A percentile compares a stretch with the other conserved stretches of the same genome.
phyloP scores from a whole-genome alignment of 345 rosid genomes.

The Eucalyptus sp. region DNA sequence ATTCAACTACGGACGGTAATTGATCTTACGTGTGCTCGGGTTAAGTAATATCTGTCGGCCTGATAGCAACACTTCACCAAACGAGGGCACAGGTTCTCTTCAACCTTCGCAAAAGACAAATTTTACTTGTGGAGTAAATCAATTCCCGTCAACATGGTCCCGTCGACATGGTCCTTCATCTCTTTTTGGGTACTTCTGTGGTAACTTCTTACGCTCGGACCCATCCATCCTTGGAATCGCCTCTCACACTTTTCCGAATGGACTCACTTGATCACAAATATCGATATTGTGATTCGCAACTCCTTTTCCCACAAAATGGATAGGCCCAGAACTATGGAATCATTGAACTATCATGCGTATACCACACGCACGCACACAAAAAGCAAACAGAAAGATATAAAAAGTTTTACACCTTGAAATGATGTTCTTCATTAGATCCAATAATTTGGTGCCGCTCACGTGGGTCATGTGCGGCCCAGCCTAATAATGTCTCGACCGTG shows the following conservation, averaged over 20 bases:
- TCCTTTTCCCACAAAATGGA: neutral
- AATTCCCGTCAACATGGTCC: neutral
- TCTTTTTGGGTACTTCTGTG: neutral
- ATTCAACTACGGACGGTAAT: too few species aligned
- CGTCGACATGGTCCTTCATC: neutral
- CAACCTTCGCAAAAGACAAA: neutral
- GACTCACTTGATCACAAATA: neutral
- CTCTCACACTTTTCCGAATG: neutral
- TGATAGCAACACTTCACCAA: too few species aligned
- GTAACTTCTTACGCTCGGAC: neutral
- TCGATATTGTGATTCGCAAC: neutral
- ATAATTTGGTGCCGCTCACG: neutral
- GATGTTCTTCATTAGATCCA: neutral
- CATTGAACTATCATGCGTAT: neutral
- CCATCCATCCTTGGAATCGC: neutral
- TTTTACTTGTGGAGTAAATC: neutral
- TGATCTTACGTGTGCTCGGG: too few species aligned
- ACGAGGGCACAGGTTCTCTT: too few species aligned
- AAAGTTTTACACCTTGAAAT: neutral
- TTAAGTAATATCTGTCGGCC: too few species aligned
- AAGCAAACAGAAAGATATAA: neutral
- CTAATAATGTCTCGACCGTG: neutral
- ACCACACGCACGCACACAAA: neutral
- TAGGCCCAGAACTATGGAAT: neutral
- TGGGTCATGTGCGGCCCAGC: neutral